Evolutionary conservation across 2,329 filamentous ascomycete species (phyloP).

Genomic region (Alternaria panax): DNA sequence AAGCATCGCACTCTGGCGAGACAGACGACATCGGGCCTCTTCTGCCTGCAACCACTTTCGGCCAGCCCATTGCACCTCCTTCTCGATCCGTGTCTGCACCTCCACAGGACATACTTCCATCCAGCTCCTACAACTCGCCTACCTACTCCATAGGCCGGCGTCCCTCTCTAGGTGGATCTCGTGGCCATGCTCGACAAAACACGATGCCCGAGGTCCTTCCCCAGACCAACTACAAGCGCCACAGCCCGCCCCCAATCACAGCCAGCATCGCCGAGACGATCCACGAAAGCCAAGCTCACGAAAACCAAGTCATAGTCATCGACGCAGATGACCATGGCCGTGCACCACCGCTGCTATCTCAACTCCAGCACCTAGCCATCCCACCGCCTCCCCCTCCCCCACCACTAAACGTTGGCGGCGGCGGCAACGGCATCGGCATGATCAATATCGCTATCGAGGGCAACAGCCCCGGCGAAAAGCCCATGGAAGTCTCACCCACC

Average conservation of each 20-base stretch:
- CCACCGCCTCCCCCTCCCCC: conserved; percentile 56
- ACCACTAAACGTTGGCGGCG: conserved; percentile 29
- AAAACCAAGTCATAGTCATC: conserved; percentile 54
- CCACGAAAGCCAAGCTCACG: conserved; percentile 53
- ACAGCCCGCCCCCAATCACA: conserved; percentile 52
- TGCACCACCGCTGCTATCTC: conserved; percentile 62
- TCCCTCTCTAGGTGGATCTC: conserved; percentile 46
- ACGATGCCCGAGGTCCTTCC: conserved; percentile 51
- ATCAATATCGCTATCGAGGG: conserved; percentile 59
- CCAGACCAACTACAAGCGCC: conserved; percentile 48
- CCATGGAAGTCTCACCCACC: conserved; percentile 31
- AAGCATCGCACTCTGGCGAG: conserved; percentile 32
- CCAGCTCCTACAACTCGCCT: conserved; percentile 34
- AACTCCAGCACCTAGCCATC: conserved; percentile 66
- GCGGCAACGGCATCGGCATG: conserved; percentile 43
- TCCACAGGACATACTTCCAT: conserved; percentile 50
- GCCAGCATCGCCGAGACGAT: conserved; percentile 64
- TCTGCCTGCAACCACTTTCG: conserved; percentile 57
- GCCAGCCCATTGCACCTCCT: conserved; percentile 46
- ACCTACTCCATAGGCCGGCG: conserved; percentile 42
- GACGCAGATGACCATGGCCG: conserved; percentile 50
- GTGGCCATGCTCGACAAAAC: conserved; percentile 53
- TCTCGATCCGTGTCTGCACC: conserved; percentile 58
- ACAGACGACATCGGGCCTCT: conserved; percentile 57
- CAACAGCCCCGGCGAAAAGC: conserved; percentile 38